A percentile compares a stretch with the other conserved stretches of the same genome.
These are phyloP conservation scores for Picochlorum sp. DNA, from an alignment of 139 green algal species.

Conservation along the genomic window DNA sequence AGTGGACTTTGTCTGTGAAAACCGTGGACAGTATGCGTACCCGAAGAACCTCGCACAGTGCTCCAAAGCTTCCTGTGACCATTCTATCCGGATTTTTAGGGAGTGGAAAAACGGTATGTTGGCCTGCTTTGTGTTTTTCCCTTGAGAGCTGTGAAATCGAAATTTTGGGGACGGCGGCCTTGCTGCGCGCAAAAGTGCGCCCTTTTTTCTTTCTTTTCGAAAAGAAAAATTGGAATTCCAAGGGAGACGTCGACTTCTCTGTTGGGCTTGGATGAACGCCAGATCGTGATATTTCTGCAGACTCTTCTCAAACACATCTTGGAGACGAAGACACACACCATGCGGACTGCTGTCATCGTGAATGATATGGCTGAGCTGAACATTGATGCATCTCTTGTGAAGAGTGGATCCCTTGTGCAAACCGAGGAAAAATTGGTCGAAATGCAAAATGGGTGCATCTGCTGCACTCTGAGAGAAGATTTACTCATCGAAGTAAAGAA, in stretches of 20 bases:
- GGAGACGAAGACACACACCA: constrained; percentile 22
- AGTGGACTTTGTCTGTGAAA: too few relatives aligned
- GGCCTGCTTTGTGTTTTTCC: neutral
- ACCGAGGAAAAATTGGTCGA: constrained; percentile 42
- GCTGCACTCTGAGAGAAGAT: constrained; percentile 70
- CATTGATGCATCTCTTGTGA: constrained; percentile 67
- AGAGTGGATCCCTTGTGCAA: constrained; percentile 21
- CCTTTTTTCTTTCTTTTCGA: too few relatives aligned
- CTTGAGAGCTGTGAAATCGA: neutral
- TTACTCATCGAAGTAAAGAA: constrained; percentile 49
- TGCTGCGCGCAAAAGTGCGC: neutral
- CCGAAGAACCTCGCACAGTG: too few relatives aligned
- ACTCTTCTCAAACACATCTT: constrained; percentile 70
- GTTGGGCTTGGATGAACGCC: too few relatives aligned
- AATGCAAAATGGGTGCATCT: constrained; percentile 76
- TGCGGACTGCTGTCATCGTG: constrained; percentile 52
- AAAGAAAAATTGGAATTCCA: too few relatives aligned
- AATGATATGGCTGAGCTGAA: constrained; percentile 80
- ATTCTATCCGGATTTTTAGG: constrained; percentile 65
- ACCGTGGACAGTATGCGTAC: too few relatives aligned
- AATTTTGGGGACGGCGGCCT: neutral
- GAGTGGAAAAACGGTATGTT: constrained; percentile 59
- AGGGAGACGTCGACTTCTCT: too few relatives aligned
- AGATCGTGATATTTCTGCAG: neutral
- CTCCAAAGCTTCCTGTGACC: constrained; percentile 47